These are phyloP conservation scores for Fusarium musae DNA, from an alignment of 2,329 filamentous ascomycete genomes.

Conservation along the genomic window DNA sequence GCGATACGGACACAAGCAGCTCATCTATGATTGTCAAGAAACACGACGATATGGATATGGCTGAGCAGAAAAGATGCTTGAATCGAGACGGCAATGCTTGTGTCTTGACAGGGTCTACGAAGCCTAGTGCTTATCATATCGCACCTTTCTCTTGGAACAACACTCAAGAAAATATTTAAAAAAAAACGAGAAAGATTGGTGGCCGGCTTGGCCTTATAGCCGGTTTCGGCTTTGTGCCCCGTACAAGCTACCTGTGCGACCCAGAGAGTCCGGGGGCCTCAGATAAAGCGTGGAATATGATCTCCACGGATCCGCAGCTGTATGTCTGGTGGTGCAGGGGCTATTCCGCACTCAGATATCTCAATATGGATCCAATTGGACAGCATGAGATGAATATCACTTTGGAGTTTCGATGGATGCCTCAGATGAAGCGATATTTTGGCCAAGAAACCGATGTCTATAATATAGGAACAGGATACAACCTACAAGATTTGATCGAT, in stretches of 20 bases:
- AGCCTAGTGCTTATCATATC: neutral
- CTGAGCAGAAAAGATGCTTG: neutral
- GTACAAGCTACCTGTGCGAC: neutral
- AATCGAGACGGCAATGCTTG: neutral
- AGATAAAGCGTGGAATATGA: neutral
- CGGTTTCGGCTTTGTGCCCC: neutral
- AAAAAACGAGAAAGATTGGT: neutral
- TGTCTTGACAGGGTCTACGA: neutral
- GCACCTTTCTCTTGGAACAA: neutral
- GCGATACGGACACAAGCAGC: neutral
- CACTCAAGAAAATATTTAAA: neutral
- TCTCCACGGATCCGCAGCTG: neutral
- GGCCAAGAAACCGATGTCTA: neutral
- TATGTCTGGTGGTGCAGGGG: neutral
- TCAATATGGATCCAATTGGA: neutral
- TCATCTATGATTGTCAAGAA: neutral
- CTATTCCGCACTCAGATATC: neutral
- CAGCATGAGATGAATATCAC: neutral
- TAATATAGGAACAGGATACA: neutral
- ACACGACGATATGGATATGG: neutral
- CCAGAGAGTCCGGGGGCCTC: neutral
- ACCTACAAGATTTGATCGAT: neutral
- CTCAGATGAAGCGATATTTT: neutral
- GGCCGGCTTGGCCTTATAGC: neutral
- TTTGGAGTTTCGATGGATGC: neutral